Conservation (phyloP, 352 stramenopile species). For the Phytopythium litorale region DNA sequence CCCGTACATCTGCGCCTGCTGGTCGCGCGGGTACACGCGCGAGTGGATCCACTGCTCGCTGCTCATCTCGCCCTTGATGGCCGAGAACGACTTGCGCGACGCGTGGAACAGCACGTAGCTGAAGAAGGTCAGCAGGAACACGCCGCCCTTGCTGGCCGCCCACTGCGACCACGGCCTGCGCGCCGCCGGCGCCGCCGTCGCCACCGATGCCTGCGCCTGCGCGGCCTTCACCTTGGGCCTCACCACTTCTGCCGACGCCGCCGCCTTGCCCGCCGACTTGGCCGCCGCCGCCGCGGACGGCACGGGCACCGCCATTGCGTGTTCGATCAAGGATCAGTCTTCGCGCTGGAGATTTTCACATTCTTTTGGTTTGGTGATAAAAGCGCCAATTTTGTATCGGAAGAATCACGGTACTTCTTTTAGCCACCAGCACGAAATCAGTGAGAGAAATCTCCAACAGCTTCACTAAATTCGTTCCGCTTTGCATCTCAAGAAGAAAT, state of each 20-base stretch:
- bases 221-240: not conserved
- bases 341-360: too few relatives aligned
- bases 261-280: not conserved
- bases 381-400: too few relatives aligned
- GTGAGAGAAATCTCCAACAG: too few relatives aligned
- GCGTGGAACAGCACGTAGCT: constrained; percentile 81
- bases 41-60: constrained; percentile 77
- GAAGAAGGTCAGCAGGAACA: constrained; percentile 75
- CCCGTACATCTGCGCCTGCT: constrained; percentile 79
- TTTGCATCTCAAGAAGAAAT: too few relatives aligned
- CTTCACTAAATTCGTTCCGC: too few relatives aligned
- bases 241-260: not conserved
- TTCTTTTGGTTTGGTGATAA: too few relatives aligned
- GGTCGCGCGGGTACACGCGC: constrained; percentile 39
- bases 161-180: constrained; percentile 14
- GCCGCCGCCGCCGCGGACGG: not conserved
- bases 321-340: too few relatives aligned
- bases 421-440: too few relatives aligned
- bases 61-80: constrained; percentile 81
- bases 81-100: constrained; percentile 75
- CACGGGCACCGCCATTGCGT: not conserved
- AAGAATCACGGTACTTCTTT: too few relatives aligned
- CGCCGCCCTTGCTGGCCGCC: constrained; percentile 46
- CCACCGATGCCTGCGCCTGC: not conserved
- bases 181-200: not conserved